phyloP scores from a whole-genome alignment of 169 alveolate species.

The Perkinsus chesapeaki region DNA sequence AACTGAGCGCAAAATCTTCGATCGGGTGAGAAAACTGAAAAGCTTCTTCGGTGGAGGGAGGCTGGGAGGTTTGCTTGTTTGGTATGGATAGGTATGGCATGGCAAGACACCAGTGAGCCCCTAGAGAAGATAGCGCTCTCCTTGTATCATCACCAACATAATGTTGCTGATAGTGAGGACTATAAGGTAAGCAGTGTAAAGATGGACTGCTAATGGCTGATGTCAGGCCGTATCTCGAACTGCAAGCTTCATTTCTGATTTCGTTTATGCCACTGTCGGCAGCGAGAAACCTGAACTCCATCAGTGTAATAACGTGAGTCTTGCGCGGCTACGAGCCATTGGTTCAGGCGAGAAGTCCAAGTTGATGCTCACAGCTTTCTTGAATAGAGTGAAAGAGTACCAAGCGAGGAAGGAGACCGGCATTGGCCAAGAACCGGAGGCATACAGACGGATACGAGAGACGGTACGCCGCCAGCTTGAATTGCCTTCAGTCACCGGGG shows the following conservation, averaged over 20 bases:
- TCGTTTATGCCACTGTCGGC: background rate
- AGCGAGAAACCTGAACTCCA: background rate
- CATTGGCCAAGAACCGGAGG: background rate
- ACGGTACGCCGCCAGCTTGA: background rate
- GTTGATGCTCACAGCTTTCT: background rate
- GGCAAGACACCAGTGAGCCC: background rate
- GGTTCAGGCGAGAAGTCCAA: background rate
- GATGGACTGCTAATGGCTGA: background rate
- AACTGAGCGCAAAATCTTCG: too few relatives aligned
- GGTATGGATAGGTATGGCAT: background rate
- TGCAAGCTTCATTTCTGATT: background rate
- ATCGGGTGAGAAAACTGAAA: too few relatives aligned
- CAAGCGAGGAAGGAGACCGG: background rate
- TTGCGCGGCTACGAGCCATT: background rate
- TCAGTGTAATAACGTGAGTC: background rate
- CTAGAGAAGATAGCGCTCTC: background rate
- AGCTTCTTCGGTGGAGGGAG: too few relatives aligned
- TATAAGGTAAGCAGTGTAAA: background rate
- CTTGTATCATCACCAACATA: background rate
- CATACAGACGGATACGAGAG: background rate
- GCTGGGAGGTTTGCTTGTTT: too few relatives aligned
- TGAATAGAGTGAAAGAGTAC: background rate
- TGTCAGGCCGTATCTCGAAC: background rate
- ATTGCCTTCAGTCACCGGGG: background rate
- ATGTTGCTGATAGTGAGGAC: background rate